Conservation (phyloP, 1,284 basidiomycete species). For the Hypsizygus ulmarius region DNA sequence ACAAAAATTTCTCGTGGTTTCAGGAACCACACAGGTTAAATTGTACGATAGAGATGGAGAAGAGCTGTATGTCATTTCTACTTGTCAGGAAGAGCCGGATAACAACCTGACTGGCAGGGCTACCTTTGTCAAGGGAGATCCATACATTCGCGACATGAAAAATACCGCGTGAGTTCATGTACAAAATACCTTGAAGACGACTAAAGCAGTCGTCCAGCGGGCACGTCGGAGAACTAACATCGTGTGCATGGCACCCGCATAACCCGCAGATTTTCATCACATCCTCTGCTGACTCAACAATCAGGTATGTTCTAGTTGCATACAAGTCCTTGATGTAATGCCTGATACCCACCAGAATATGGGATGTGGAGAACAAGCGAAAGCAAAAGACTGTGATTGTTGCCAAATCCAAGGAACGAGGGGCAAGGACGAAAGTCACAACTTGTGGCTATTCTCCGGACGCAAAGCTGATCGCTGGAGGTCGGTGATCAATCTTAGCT, state of each 20-base stretch:
- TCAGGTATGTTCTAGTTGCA: slow-evolving; percentile 56
- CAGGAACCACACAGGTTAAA: slow-evolving; percentile 85
- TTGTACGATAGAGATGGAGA: slow-evolving; percentile 89
- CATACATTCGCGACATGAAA: slow-evolving; percentile 98
- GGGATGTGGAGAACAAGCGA: slow-evolving; percentile 85
- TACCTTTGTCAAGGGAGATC: slow-evolving; percentile 92
- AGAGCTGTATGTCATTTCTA: slow-evolving; percentile 65
- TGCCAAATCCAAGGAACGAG: slow-evolving; percentile 93
- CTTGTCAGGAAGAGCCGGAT: slow-evolving; percentile 28
- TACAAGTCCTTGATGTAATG: background rate
- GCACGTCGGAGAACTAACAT: slow-evolving; percentile 89
- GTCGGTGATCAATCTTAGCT: slow-evolving; percentile 42
- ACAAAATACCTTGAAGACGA: slow-evolving; percentile 1
- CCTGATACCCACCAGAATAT: slow-evolving; percentile 59
- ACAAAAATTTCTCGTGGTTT: slow-evolving; percentile 81
- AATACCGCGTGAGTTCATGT: slow-evolving; percentile 74
- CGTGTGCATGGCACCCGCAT: slow-evolving; percentile 91
- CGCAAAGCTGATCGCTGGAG: slow-evolving; percentile 81
- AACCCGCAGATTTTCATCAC: slow-evolving; percentile 86
- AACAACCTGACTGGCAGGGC: slow-evolving; percentile 60
- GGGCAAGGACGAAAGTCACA: slow-evolving; percentile 91
- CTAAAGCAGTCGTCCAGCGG: slow-evolving; percentile 55
- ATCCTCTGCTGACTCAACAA: slow-evolving; percentile 91
- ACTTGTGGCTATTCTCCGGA: slow-evolving; percentile 85
- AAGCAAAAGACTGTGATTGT: slow-evolving; percentile 95